phyloP scores from a whole-genome alignment of 768 basidiomycete genomes.

The Russula sp. region DNA sequence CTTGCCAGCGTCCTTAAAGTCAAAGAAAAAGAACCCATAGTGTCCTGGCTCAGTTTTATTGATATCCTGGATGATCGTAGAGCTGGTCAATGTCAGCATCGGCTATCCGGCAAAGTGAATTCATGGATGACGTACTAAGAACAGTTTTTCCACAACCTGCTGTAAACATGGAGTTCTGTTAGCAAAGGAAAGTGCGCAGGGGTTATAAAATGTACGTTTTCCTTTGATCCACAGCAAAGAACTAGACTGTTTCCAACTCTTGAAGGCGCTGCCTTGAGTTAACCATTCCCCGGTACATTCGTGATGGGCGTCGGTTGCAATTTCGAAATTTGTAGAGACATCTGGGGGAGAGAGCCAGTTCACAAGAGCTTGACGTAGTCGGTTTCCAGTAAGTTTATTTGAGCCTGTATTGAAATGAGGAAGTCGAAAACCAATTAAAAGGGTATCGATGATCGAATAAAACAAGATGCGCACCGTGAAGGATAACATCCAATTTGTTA shows the following conservation, averaged over 20 bases:
- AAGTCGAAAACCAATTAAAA: no score
- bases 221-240: neutral
- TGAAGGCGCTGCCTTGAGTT: neutral
- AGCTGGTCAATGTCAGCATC: neutral
- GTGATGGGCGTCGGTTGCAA: neutral
- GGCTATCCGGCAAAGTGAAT: neutral
- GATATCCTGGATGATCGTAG: neutral
- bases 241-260: neutral
- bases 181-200: neutral
- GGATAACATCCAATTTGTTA: neutral
- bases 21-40: no score
- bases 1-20: no score
- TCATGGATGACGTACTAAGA: neutral
- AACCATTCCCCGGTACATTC: conserved; percentile 5
- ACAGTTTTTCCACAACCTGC: neutral
- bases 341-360: conserved; percentile 6
- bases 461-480: neutral
- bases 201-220: neutral
- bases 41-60: no score
- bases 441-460: neutral
- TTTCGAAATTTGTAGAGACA: conserved; percentile 3
- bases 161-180: neutral
- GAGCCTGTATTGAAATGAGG: no score
- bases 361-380: neutral
- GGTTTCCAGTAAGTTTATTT: neutral